Evolutionary conservation across 768 basidiomycete species (phyloP).

Genomic region (Rhizopogon sp.): DNA sequence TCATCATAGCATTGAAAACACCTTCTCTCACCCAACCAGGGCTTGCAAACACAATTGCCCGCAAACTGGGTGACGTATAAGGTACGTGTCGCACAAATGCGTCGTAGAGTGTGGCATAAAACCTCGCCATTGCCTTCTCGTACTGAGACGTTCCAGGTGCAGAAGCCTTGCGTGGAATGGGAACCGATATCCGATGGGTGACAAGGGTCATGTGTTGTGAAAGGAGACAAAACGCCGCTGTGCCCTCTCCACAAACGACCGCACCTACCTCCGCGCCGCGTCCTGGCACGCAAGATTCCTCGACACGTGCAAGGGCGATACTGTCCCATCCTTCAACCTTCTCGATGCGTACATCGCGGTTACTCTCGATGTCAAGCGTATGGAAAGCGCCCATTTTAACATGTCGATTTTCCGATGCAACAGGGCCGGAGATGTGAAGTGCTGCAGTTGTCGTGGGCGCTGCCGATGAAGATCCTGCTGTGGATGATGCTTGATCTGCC

Average conservation of each 20-base stretch:
- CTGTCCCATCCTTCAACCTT: constrained; percentile 92
- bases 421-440: constrained; percentile 83
- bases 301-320: constrained; percentile 71
- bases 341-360: constrained; percentile 86
- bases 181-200: constrained; percentile 80
- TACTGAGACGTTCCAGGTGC: constrained; percentile 77
- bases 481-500: constrained; percentile 32
- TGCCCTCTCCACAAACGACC: constrained; percentile 93
- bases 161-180: constrained; percentile 89
- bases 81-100: constrained; percentile 90
- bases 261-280: constrained; percentile 95
- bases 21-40: constrained; percentile 95
- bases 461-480: constrained; percentile 23
- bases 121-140: constrained; percentile 85
- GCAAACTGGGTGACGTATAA: constrained; percentile 62
- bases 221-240: constrained; percentile 88
- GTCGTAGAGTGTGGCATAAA: constrained; percentile 81
- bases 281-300: constrained; percentile 90
- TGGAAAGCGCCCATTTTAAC: constrained; percentile 93
- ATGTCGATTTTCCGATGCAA: constrained; percentile 80
- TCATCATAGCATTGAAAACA: constrained; percentile 77
- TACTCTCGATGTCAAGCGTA: constrained; percentile 89
- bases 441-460: constrained; percentile 43
- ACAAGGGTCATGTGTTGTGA: constrained; percentile 97
- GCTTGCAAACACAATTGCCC: constrained; percentile 92